These are phyloP conservation scores for Selaginella tamariscina DNA, from an alignment of 75 land plant species.

Conservation along the genomic window DNA sequence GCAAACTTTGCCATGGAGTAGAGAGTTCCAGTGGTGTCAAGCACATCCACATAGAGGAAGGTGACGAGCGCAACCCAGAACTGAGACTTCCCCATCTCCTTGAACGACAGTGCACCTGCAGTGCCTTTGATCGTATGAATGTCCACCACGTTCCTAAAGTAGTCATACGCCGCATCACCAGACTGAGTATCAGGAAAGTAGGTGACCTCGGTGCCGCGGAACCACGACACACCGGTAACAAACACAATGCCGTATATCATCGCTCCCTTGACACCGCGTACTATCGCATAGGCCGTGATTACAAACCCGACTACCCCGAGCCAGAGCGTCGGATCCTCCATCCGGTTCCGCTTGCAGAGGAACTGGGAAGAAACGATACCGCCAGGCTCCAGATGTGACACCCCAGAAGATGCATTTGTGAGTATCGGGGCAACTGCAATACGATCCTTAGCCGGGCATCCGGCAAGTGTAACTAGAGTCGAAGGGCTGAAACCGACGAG, in stretches of 20 bases:
- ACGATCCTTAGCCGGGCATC: slow-evolving; percentile 31
- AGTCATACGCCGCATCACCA: slow-evolving; percentile 42
- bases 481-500: slow-evolving; percentile 50
- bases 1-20: slow-evolving; percentile 79
- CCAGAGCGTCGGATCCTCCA: slow-evolving; percentile 84
- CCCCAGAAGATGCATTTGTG: slow-evolving; percentile 2
- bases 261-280: slow-evolving; percentile 53
- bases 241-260: slow-evolving; percentile 78
- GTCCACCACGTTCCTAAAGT: slow-evolving; percentile 71
- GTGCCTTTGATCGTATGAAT: slow-evolving; percentile 51
- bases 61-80: slow-evolving; percentile 63
- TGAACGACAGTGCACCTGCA: slow-evolving; percentile 54
- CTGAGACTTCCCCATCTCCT: slow-evolving; percentile 25
- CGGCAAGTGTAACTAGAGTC: slow-evolving; percentile 54
- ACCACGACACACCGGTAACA: slow-evolving; percentile 73
- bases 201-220: slow-evolving; percentile 61
- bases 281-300: slow-evolving; percentile 43
- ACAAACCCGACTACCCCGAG: slow-evolving; percentile 56
- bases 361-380: slow-evolving; percentile 27
- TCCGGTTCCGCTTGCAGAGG: slow-evolving; percentile 39
- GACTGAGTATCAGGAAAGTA: slow-evolving; percentile 45
- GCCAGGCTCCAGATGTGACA: slow-evolving; percentile 11
- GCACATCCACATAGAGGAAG: slow-evolving; percentile 66
- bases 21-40: slow-evolving; percentile 71
- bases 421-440: slow-evolving; percentile 21